These are phyloP conservation scores for Gastrolobium villosum DNA, from an alignment of 306 rosid genomes.

Conservation along the genomic window DNA sequence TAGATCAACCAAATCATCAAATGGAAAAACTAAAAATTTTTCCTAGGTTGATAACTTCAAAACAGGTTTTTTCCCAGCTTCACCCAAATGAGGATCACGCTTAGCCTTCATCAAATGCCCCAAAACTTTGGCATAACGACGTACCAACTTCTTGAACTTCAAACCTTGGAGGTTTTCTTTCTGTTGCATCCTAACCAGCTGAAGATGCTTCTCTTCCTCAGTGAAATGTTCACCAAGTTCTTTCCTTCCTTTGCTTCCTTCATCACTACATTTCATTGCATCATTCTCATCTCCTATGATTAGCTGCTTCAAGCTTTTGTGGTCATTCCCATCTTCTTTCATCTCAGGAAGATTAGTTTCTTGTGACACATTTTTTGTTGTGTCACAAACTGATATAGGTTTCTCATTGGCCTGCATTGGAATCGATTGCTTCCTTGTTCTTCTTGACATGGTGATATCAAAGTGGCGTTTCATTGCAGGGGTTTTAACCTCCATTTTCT, in stretches of 20 bases:
- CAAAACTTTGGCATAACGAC: conserved; percentile 78
- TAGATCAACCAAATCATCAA: conserved; percentile 21
- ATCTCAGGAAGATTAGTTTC: conserved; percentile 23
- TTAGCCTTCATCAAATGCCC: conserved; percentile 67
- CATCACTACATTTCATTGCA: not conserved
- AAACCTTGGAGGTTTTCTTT: conserved; percentile 61
- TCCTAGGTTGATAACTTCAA: conserved; percentile 54
- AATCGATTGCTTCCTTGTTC: conserved; percentile 72
- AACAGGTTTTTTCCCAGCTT: conserved; percentile 58
- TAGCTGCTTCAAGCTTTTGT: conserved; percentile 81
- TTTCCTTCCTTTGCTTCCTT: conserved; percentile 52
- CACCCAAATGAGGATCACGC: conserved; percentile 62
- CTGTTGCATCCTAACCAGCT: conserved; percentile 64
- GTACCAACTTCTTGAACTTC: conserved; percentile 78
- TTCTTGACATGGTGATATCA: conserved; percentile 84
- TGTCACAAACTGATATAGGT: conserved; percentile 4
- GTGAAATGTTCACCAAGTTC: conserved; percentile 77
- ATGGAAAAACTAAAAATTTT: not conserved
- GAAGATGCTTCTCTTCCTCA: conserved; percentile 77
- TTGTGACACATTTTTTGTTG: conserved; percentile 14
- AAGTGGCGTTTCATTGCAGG: conserved; percentile 60
- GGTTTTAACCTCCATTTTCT: conserved; percentile 64
- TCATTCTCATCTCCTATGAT: conserved; percentile 58
- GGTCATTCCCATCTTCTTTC: conserved; percentile 53
- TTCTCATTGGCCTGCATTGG: conserved; percentile 45